Evolutionary conservation across 805 yeast genomes (phyloP), one percentile per base, ranked within the genome.

Genomic region (Metschnikowia kofuensis): DNA sequence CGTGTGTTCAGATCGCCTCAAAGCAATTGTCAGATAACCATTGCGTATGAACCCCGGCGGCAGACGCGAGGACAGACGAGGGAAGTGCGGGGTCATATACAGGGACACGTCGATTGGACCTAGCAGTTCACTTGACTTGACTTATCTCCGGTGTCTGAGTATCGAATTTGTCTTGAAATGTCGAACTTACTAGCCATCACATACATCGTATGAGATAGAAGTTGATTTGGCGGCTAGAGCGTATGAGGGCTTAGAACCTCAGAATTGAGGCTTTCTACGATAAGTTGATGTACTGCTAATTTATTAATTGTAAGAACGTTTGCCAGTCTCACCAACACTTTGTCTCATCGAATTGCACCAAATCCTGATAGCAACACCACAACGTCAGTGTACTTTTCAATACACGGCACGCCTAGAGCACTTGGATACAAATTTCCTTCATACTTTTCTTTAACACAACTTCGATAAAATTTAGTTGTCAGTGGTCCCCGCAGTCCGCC

Each of bases 361-460:
- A 68, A 68, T 74, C 76, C 83, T 78, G 83, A 78, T 78, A 78
- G 82, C 80, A 50, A 75, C 69, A 75, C 80, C 80, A 75, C 76
- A 77, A 77, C 81, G 81, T 76, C 81, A 60, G 75, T 66, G 69
- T 63, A 66, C 60, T 56, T 61, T 52, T 59, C 53, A 59, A 70
- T 71, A 71, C 80, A 76, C 81, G 81, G 80, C 71, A 76, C 80
- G 81, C 82, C 82, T 77, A 77, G 81, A 77, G 80, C 76, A 74
- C 69, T 65, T 72, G 76, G 71, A 68, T 61, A 56, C 60, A 55
- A 55, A 49, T 32, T 43, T 40, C 41, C 48, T 42, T 35, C 28
- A 43, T 40, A 40, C 35, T 32, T 42, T 47, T 50, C 50, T 40
- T 50, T 44, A 50, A 47, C 58, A 52, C 56, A 52, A 53, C 56